phyloP scores from a whole-genome alignment of 805 yeast species.

The Jamesozyma hellenica region DNA sequence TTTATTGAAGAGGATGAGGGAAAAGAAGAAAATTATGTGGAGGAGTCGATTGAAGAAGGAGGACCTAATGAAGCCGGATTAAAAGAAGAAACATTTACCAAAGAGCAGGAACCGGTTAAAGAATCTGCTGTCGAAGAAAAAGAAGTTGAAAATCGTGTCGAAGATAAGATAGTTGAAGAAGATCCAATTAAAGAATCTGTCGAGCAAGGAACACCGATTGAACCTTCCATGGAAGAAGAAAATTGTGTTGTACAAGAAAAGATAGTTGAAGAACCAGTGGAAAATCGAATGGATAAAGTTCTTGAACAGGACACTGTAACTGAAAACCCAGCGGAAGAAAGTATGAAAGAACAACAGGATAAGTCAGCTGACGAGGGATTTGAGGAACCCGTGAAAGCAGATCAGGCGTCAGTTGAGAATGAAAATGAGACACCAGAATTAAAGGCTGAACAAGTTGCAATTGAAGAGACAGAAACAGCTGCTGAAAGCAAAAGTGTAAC shows the following conservation, averaged over 20 bases:
- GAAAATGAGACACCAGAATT: too few relatives aligned
- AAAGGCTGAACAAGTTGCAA: slow-evolving; percentile 2
- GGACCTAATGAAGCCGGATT: slow-evolving; percentile 4
- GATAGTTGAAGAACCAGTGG: background rate
- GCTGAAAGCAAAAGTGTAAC: slow-evolving; percentile 3
- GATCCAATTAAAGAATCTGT: slow-evolving; percentile 4
- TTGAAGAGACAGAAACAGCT: background rate
- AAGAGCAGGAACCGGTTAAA: too few relatives aligned
- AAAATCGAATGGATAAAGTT: slow-evolving; percentile 3
- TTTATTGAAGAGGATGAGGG: slow-evolving; percentile 1
- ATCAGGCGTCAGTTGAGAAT: too few relatives aligned
- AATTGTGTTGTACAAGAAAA: slow-evolving; percentile 7
- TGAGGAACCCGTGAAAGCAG: slow-evolving; percentile 2
- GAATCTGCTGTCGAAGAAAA: slow-evolving; percentile 1
- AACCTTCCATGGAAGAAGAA: too few relatives aligned
- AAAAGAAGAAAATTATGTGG: slow-evolving; percentile 2
- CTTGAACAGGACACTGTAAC: slow-evolving; percentile 4
- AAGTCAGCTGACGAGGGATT: background rate
- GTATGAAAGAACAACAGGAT: slow-evolving; percentile 2
- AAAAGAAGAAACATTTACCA: too few relatives aligned
- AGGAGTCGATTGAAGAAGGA: slow-evolving; percentile 2
- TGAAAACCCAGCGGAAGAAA: slow-evolving; percentile 6
- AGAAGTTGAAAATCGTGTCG: slow-evolving; percentile 1
- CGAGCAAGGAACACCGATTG: too few relatives aligned
- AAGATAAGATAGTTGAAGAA: background rate